Evolutionary conservation across 2,329 filamentous ascomycete genomes (phyloP), one percentile per base, ranked within the genome.

Genomic region (Madurella fahalii): DNA sequence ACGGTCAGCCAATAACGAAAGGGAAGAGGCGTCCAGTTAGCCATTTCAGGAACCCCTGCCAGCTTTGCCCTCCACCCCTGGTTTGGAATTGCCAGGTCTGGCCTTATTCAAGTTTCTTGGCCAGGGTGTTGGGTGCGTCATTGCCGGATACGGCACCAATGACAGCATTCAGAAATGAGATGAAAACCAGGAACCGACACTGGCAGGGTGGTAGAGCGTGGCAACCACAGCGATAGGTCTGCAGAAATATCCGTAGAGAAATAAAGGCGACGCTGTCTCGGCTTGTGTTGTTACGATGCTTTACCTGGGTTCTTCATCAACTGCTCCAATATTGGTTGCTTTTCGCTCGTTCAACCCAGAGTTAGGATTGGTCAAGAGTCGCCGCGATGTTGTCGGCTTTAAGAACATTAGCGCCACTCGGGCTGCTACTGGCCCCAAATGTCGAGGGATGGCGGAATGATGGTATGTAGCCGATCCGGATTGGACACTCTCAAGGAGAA

Each of bases 371-470:
- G 48, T 58, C 44, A 42, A 54, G 25, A 57, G 43, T 52, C 40
- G 54, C 51, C 60, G 44, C 16, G 30, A 68, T 66, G 65, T 54
- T 63, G 51, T 55, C 56, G 42, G 9, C 54, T 31, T 47, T 51
- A 30, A 59, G 47, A 32, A 54, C 56, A 51, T 57, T 57, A 59
- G 40, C 55, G n/a, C 25, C 59, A 13, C 13, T 64, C 8, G 62
- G 58, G 25, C 44, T 68, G 18, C 44, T 68, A 18, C 43, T 67
- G n/a, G 30, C 56, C n/a, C 54, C 61, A 16, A 40, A 57, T 16
- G 63, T 51, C 18, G 60, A 50, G 11, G 56, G 56, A 16, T 56
- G 48, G 32, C 48, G 57, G 46, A 52, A 55, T 12, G 11, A 50
- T 30, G 58, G 64, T 67, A 63, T 41, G 58, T 58, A 41, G 34